Evolutionary conservation across 2,329 filamentous ascomycete genomes (phyloP), one percentile per base, ranked within the genome.

Genomic region (Aspergillus neotritici): DNA sequence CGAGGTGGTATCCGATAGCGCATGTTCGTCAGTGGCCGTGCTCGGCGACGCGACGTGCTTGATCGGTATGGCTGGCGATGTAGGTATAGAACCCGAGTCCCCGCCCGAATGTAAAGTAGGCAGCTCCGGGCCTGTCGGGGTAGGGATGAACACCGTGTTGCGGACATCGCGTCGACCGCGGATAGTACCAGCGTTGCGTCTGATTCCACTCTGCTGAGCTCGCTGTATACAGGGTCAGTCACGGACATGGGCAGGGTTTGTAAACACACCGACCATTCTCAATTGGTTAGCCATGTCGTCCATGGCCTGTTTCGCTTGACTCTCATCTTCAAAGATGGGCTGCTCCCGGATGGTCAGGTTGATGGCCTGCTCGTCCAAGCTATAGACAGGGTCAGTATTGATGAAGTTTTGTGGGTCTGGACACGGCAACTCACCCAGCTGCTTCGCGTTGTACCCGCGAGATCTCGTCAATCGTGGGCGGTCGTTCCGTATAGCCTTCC

Each of bases 151-250:
- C 42, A 95, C 83, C 1, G 90, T 96, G 66, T 94, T 94, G 46
- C 91, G 81, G 50, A 94, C 87, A 63, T 97, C 91, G 61, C 93
- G 80, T 48, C 93, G 84, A 40, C 93, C 93, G 53, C 93, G 80
- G 12, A 94, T 73, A 11, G 89, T 96, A 35, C 86, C 84, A 11
- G 79, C 71, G 57, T 82, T 85, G 17, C 85, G 79, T 44, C 79
- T 78, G 14, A 88, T 81, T 7, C 68, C 69, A 31, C 67, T 64
- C 31, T 69, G 67, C 44, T 70, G 70, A 32, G 71, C 72, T 59
- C 71, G 70, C 60, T 69, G 46, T 29, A 44, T 29, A 21, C 13
- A 37, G 31, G 2, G 44, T 65, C 38, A 62, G 54, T 41, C n/a
- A 46, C 39, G 30, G 30, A 16, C 11, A 43, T 15, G 5, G 13